These are phyloP conservation scores for Rugonectria rugulosa DNA, from an alignment of 2,329 filamentous ascomycete species.

Conservation along the genomic window DNA sequence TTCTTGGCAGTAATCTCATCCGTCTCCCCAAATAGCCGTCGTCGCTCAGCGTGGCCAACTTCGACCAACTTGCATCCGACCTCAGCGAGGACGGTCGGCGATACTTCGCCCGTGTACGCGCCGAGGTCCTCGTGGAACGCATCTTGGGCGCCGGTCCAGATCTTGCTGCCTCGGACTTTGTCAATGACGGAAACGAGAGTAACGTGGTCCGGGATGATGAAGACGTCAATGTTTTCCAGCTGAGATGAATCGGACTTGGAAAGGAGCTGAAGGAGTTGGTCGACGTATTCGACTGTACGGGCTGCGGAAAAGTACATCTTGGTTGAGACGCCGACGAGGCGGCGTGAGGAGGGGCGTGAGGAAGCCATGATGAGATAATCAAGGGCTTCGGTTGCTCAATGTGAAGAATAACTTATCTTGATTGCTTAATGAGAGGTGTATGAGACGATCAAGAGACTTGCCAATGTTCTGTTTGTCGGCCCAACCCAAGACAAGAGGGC, in stretches of 20 bases:
- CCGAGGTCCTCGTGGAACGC: slow-evolving; percentile 74
- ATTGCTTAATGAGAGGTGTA: too few species aligned
- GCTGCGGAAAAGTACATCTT: slow-evolving; percentile 82
- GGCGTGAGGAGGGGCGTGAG: slow-evolving; percentile 51
- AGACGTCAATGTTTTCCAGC: slow-evolving; percentile 68
- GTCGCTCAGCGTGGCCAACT: slow-evolving; percentile 81
- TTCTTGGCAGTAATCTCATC: slow-evolving; percentile 73
- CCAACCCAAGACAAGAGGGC: too few species aligned
- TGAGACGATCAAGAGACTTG: too few species aligned
- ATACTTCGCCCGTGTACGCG: slow-evolving; percentile 81
- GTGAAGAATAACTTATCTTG: background rate
- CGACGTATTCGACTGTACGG: slow-evolving; percentile 65
- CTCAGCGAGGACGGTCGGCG: slow-evolving; percentile 70
- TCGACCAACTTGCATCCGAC: slow-evolving; percentile 78
- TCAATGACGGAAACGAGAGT: slow-evolving; percentile 64
- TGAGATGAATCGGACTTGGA: slow-evolving; percentile 50
- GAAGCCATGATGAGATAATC: slow-evolving; percentile 27
- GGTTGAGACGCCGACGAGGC: slow-evolving; percentile 75
- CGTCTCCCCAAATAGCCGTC: slow-evolving; percentile 77
- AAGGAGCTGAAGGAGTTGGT: slow-evolving; percentile 55
- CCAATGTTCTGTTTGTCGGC: too few species aligned
- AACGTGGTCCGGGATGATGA: slow-evolving; percentile 81
- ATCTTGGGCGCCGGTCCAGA: slow-evolving; percentile 77
- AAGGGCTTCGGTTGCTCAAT: too few species aligned
- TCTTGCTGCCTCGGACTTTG: slow-evolving; percentile 52